Evolutionary conservation across 2,329 filamentous ascomycete species (phyloP), one percentile per base, ranked within the genome.

Genomic region (Diaporthe batatas): DNA sequence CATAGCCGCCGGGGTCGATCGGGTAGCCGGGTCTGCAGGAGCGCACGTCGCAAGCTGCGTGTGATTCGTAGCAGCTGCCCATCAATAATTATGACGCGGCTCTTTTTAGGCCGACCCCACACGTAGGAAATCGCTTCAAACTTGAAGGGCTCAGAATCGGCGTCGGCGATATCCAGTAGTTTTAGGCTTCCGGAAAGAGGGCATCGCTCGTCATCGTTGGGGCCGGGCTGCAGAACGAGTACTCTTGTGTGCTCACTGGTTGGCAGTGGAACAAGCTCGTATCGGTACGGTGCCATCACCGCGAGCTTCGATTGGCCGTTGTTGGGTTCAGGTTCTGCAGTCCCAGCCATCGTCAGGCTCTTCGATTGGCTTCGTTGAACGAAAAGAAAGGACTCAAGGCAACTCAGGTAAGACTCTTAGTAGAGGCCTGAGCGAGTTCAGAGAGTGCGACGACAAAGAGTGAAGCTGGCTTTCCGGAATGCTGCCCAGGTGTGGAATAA

Each of bases 71-170:
- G 2, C 2, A 6, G 6, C 2, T 6, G 16, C 4, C 51, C 51
- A 8, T 68, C 36, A 18, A 39, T 21, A 3, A 57, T 4, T n/a
- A 57, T 57, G 0, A 10, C 14, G 10, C 34, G 18, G 1, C 8
- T 32, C 6, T 12, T 68, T 2, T 8, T 3, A 18, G 21, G 1
- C 16, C 29, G 6, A 2, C 71, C 65, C 71, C 71, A 70, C 10
- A 51, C 49, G n/a, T 72, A 72, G 21, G 71, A 72, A 18, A 72
- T 39, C 3, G 64, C 71, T 21, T 70, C 71, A 25, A 70, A n/a
- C n/a, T n/a, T n/a, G n/a, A n/a, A 72, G 2, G 55, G 12, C 5
- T 58, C 55, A 6, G 21, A 2, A 23, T 39, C 2, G 1, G 11
- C 1, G 55, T n/a, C 55, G 34, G 1, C 0, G 2, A 39, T 21